Base-by-base conservation (phyloP, 2,329 filamentous ascomycete species). In the Talaromyces pinophilus region DNA sequence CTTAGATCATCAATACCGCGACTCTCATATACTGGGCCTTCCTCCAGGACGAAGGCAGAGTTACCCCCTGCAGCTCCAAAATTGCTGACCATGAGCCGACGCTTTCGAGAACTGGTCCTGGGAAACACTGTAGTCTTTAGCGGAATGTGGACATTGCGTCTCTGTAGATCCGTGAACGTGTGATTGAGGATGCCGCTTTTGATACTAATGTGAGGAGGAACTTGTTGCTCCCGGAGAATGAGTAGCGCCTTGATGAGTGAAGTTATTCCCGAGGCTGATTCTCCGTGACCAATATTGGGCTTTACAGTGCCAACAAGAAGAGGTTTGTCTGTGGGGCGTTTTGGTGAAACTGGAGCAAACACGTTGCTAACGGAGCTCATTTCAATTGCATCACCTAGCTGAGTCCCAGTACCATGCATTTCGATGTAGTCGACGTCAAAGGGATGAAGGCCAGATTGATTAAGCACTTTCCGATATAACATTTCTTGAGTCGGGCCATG, bases 401-500 rank as follows among this genome's bases (percentile, higher is more conserved):
- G 91, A 0, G 92, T 96, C 35, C 92, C 92, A 2, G 92, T 96
- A 15, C 91, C 92, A 76, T 96, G 92, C 89, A 95, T 93, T 78
- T 96, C 92, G 7, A 96, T 88, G 73, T 94, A 95, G 77, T 88
- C 88, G 59, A 96, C 85, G 69, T 93, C 90, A 61, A 88, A 85
- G 1, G 92, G 90, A 72, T 93, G 88, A 30, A 95, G 84, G 67
- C 90, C 89, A 46, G 91, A 88, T 50, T 90, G 86, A 55, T 90
- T 85, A 0, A 95, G 82, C 30, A 95, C 88, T 46, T 86, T 83
- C 66, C 86, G 85, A 72, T 90, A 94, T 11, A 94, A 80, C 57
- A 85, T 82, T 15, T 90, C 87, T 76, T 96, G 92, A 0, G 91
- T 90, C 11, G 87, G 89, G 4, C 87, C 90, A 76, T 95, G 91